These are phyloP conservation scores for Chytriomyces sp. DNA, from an alignment of 192 early-diverging fungal genomes.

Conservation along the genomic window DNA sequence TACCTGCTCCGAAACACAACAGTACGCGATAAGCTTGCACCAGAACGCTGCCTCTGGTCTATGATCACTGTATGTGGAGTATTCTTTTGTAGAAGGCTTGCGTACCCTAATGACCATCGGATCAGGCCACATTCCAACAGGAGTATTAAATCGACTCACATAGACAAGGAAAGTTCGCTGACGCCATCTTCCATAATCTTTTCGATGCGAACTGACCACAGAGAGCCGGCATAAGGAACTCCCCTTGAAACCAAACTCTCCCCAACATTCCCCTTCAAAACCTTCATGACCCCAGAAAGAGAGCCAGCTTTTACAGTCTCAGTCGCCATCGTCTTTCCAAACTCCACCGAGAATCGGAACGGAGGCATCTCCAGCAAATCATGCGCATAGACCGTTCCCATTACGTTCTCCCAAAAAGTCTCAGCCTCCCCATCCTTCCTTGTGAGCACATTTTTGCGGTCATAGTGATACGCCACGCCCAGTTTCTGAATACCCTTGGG, in stretches of 20 bases:
- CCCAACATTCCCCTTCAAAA: constrained; percentile 20
- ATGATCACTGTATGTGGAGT: constrained; percentile 3
- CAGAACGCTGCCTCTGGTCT: constrained; percentile 16
- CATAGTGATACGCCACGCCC: constrained; percentile 23
- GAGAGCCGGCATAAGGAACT: constrained; percentile 15
- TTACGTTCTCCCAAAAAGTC: constrained; percentile 15
- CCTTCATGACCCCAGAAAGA: neutral
- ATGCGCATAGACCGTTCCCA: constrained; percentile 30
- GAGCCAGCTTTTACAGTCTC: neutral
- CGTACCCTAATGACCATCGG: neutral
- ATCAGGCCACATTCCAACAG: neutral
- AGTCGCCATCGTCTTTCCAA: neutral
- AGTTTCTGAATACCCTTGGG: constrained; percentile 27
- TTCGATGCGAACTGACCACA: constrained; percentile 22
- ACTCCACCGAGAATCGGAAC: constrained; percentile 48
- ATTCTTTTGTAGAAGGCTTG: constrained; percentile 4
- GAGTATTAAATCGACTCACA: constrained; percentile 1
- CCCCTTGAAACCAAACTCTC: constrained; percentile 12
- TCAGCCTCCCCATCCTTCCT: constrained; percentile 2
- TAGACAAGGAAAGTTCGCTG: neutral
- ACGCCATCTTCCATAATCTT: constrained; percentile 1
- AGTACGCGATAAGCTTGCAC: constrained; percentile 26
- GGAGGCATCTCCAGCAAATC: constrained; percentile 40
- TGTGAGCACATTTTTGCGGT: constrained; percentile 15
- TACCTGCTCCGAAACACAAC: neutral